Evolutionary conservation across 2,329 filamentous ascomycete species (phyloP).

Genomic region (Trichophyton benhamiae): DNA sequence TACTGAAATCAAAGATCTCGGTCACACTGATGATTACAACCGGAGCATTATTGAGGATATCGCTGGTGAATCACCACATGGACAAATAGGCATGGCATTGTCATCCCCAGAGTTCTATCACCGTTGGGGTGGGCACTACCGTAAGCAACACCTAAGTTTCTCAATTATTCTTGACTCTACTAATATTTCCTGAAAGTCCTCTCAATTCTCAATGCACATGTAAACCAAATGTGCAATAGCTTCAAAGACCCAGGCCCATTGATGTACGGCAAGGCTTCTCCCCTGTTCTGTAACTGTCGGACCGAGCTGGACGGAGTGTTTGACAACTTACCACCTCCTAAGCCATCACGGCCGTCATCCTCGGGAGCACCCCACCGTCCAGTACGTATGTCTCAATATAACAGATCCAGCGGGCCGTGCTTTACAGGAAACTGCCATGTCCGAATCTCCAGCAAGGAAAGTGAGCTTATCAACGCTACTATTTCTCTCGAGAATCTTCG

Average conservation of each 20-base stretch:
- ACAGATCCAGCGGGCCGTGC: constrained; percentile 35
- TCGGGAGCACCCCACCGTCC: constrained; percentile 1
- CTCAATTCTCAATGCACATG: constrained; percentile 45
- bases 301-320: constrained; percentile 38
- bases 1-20: constrained; percentile 24
- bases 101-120: constrained; percentile 27
- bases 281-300: constrained; percentile 42
- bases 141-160: constrained; percentile 3
- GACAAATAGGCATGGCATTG: constrained; percentile 43
- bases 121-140: constrained; percentile 48
- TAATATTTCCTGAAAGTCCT: constrained; percentile 26
- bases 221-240: constrained; percentile 46
- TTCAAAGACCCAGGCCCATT: constrained; percentile 51
- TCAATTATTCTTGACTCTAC: neutral
- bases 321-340: constrained; percentile 22
- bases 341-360: constrained; percentile 11
- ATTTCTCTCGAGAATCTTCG: constrained; percentile 36
- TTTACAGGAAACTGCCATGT: constrained; percentile 43
- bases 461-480: neutral
- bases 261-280: constrained; percentile 40
- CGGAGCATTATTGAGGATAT: constrained; percentile 39
- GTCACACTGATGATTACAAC: constrained; percentile 32
- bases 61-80: constrained; percentile 30
- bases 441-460: constrained; percentile 25
- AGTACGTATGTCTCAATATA: constrained; percentile 36